Evolutionary conservation across 306 rosid species (phyloP), one percentile per base, ranked within the genome.

Genomic region (Corylus avellana): DNA sequence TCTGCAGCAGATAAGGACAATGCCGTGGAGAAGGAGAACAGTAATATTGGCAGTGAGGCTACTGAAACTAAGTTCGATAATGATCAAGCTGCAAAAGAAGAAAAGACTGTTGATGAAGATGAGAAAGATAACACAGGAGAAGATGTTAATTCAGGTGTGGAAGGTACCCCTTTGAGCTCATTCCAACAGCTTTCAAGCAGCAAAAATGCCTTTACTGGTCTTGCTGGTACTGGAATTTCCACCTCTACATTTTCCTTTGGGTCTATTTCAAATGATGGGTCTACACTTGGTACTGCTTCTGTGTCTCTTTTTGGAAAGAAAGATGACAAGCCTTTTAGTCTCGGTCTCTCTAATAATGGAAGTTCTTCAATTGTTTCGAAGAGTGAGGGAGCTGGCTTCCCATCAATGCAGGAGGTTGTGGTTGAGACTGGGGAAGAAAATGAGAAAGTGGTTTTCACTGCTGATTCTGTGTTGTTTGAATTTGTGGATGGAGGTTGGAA

Each of bases 341-440:
- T 94, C 42, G 88, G 91, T 77, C 86, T 90, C 76, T 85, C 93
- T 47, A 89, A 61, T 74, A 90, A 90, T 61, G 98, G 97, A 69
- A 87, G 78, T 68, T 89, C 92, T 22, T 82, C 98, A 68, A 77
- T 84, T 80, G 76, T 73, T 81, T 73, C 97, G 9, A 92, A 85
- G 88, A 80, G 73, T n/a, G 98, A 92, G 81, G 88, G 85, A 70
- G 85, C 84, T 69, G 81, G 90, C 48, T 78, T 88, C 27, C 83
- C 90, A 46, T 20, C 94, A 29, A 81, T 85, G 94, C 93, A 90
- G 84, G 98, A 91, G 87, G 96, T 95, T 39, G 79, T 88, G 39
- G 92, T 93, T 67, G 98, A 92, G 86, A 95, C 98, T 0, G 97
- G 98, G 7, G 98, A 95, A 88, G 98, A 95, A 86, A 88, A 95